Base-by-base conservation (phyloP, 352 stramenopile species). In the Phytophthora megakarya region DNA sequence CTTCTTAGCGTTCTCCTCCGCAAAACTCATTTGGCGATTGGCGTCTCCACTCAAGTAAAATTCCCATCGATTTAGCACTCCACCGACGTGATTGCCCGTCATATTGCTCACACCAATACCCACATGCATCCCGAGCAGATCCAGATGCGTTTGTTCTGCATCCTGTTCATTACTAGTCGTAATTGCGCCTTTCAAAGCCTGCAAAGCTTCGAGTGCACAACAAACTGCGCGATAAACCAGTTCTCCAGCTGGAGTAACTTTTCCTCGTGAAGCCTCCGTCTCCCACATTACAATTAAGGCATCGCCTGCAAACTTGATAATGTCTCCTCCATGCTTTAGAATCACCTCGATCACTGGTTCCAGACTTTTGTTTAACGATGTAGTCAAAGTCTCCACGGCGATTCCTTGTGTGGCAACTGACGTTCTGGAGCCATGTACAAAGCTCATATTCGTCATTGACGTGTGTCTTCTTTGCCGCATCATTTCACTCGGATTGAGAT, bases 11-110 rank as follows among this genome's bases (percentile, higher is more conserved):
- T 88, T 78, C 37, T 86, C 74, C 19, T 96, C 86, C 0, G 86
- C 82, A 26, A 70, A 57, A 35, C 82, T 90, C 80, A 94, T 92
- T 37, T 97, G 84, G 0, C 82, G 48, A 43, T 92, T 94, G n/a
- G 83, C 88, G 35, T 90, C 79, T 22, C 89, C 89, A 12, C 82
- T 88, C 13, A 96, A 50, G 49, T 95, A 95, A 53, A 96, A 96
- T 50, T 97, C 89, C 86, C 86, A 97, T 0, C 88, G 80, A 40
- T 94, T 84, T 6, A 92, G 57, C 11, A 95, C 72, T 4, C 89
- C 89, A 2, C 89, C 89, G 2, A 97, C 84, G 61, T 95, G 85
- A 48, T 93, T 92, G 1, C 80, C 82, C 0, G 85, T 86, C 38
- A 96, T 70, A 25, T 79, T 60, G 54, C 87, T 93, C 7, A 85